These are phyloP conservation scores for Neocucurbitaria cava DNA, from an alignment of 2,329 filamentous ascomycete species.

Conservation along the genomic window DNA sequence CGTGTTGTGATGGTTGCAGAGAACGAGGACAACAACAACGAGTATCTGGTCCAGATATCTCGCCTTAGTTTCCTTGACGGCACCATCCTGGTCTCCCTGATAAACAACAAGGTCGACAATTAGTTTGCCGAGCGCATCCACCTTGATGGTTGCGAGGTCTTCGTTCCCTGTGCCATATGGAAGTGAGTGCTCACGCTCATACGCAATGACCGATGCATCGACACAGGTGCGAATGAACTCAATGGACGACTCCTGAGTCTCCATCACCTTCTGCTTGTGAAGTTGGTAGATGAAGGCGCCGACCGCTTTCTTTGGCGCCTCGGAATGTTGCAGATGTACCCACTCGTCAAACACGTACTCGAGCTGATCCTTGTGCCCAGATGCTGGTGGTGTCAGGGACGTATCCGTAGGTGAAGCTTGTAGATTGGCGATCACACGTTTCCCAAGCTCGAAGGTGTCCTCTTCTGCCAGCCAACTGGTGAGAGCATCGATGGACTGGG, in stretches of 20 bases:
- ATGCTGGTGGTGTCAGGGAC: constrained; percentile 62
- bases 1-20: constrained; percentile 85
- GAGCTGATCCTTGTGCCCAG: constrained; percentile 77
- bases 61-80: constrained; percentile 68
- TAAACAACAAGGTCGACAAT: constrained; percentile 77
- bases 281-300: constrained; percentile 84
- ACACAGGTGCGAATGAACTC: constrained; percentile 82
- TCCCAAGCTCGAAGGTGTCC: constrained; percentile 67
- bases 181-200: constrained; percentile 72
- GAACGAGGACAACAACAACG: constrained; percentile 77
- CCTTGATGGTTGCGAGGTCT: constrained; percentile 66
- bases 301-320: constrained; percentile 74
- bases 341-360: constrained; percentile 97
- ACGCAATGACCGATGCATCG: constrained; percentile 78
- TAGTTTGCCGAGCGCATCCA: constrained; percentile 84
- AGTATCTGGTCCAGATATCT: constrained; percentile 80
- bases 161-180: constrained; percentile 63
- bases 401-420: constrained; percentile 63
- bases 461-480: constrained; percentile 83
- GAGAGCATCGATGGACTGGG: constrained; percentile 79
- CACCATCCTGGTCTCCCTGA: constrained; percentile 66
- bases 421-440: constrained; percentile 73
- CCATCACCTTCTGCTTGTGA: constrained; percentile 75
- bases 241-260: constrained; percentile 76
- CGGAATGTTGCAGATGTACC: constrained; percentile 81